phyloP scores from a whole-genome alignment of 2,329 filamentous ascomycete genomes.

The Curvularia lunata region DNA sequence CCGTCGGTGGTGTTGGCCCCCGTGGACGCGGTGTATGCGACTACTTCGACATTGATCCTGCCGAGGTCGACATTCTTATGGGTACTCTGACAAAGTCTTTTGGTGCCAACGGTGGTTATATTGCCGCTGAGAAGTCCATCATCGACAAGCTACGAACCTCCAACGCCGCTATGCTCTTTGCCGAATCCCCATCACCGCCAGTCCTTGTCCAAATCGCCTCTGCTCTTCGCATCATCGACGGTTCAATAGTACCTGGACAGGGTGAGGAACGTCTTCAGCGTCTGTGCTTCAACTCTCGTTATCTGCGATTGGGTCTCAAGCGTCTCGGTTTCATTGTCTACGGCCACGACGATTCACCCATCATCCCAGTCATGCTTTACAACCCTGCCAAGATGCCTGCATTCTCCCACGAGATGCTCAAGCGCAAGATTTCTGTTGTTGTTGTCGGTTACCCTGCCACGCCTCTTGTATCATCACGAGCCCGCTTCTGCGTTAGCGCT shows the following conservation, averaged over 20 bases:
- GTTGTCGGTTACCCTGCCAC: conserved; percentile 97
- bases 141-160: conserved; percentile 88
- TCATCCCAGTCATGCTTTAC: conserved; percentile 92
- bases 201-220: conserved; percentile 90
- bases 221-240: conserved; percentile 85
- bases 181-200: conserved; percentile 84
- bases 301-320: conserved; percentile 96
- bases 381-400: conserved; percentile 99
- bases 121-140: conserved; percentile 86
- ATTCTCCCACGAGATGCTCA: conserved; percentile 98
- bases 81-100: conserved; percentile 98
- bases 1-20: conserved; percentile 89
- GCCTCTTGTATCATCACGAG: conserved; percentile 90
- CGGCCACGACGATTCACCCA: conserved; percentile 96
- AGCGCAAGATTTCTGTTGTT: conserved; percentile 95
- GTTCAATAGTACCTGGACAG: conserved; percentile 86
- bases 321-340: conserved; percentile 96
- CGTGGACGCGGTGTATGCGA: conserved; percentile 92
- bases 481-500: conserved; percentile 92
- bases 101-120: conserved; percentile 95
- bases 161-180: conserved; percentile 85
- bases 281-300: conserved; percentile 97
- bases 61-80: conserved; percentile 94
- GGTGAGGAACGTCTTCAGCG: conserved; percentile 94
- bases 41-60: conserved; percentile 90